Conservation (phyloP, 768 basidiomycete genomes). For the Lactifluus echinatus region DNA sequence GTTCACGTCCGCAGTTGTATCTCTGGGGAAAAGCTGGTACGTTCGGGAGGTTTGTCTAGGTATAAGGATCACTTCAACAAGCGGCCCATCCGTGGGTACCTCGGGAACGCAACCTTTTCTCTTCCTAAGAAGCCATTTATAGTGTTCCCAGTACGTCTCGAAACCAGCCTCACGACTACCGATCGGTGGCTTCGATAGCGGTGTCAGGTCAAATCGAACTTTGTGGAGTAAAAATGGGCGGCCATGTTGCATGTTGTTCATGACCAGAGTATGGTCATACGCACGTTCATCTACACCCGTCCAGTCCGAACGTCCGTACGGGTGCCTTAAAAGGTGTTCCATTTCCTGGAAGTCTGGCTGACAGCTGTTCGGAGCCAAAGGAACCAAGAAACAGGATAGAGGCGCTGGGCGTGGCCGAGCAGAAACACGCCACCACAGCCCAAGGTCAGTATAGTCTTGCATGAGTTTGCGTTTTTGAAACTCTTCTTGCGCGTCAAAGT, state of each 20-base stretch:
- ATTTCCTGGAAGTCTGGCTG: constrained; percentile 55
- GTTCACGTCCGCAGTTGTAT: constrained; percentile 11
- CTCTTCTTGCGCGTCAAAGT: constrained; percentile 40
- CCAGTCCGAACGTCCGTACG: constrained; percentile 50
- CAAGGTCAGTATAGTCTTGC: constrained; percentile 54
- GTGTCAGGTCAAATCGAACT: constrained; percentile 59
- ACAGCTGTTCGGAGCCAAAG: constrained; percentile 37
- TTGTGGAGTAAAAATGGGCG: constrained; percentile 46
- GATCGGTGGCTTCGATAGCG: constrained; percentile 45
- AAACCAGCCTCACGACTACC: constrained; percentile 42
- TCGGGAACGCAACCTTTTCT: constrained; percentile 32
- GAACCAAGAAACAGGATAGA: constrained; percentile 58
- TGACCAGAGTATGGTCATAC: constrained; percentile 43
- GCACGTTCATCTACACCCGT: constrained; percentile 38
- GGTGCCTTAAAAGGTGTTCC: constrained; percentile 38
- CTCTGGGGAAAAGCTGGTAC: constrained; percentile 28
- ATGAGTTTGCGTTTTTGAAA: constrained; percentile 42
- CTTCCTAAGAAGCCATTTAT: constrained; percentile 42
- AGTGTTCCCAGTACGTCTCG: constrained; percentile 54
- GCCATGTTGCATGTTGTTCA: constrained; percentile 47
- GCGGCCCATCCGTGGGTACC: constrained; percentile 48
- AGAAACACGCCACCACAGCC: constrained; percentile 56
- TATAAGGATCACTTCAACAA: constrained; percentile 47
- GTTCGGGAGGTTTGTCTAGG: constrained; percentile 34
- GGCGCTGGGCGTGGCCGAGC: constrained; percentile 43